Percentiles rank a stretch among this genome's conserved stretches.
phyloP scores from a whole-genome alignment of 345 rosid species.

The Salix exigua region DNA sequence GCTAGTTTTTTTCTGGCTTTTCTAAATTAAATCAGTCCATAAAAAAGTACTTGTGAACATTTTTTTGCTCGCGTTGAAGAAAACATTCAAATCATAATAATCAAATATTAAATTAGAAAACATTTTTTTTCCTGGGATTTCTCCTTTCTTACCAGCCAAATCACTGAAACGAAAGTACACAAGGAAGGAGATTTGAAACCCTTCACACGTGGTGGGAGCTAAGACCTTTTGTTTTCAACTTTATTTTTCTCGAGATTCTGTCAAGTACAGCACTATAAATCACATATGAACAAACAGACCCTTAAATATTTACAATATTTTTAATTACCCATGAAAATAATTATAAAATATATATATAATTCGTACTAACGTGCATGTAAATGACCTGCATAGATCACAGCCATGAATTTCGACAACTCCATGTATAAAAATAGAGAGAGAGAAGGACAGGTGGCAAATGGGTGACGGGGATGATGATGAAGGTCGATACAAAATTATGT shows the following conservation, averaged over 20 bases:
- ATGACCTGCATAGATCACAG: background rate
- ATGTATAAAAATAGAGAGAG: background rate
- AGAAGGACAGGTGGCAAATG: background rate
- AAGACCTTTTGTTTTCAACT: background rate
- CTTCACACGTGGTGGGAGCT: background rate
- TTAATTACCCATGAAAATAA: background rate
- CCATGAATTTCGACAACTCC: background rate
- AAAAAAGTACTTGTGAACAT: no score
- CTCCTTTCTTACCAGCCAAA: background rate
- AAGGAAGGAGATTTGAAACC: background rate
- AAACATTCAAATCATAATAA: background rate
- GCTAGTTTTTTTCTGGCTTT: no score
- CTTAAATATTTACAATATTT: background rate
- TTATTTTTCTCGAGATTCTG: background rate
- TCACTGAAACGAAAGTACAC: background rate
- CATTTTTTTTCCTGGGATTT: background rate
- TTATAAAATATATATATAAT: background rate
- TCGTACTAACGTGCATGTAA: background rate
- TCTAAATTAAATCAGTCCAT: background rate
- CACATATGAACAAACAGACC: background rate
- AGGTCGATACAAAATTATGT: constrained; percentile 12
- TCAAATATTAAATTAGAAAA: background rate
- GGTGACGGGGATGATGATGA: constrained; percentile 4
- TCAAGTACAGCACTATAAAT: background rate
- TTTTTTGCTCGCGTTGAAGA: background rate